These are phyloP conservation scores for Botryosphaeria dothidea DNA, from an alignment of 2,329 filamentous ascomycete genomes.

Conservation along the genomic window DNA sequence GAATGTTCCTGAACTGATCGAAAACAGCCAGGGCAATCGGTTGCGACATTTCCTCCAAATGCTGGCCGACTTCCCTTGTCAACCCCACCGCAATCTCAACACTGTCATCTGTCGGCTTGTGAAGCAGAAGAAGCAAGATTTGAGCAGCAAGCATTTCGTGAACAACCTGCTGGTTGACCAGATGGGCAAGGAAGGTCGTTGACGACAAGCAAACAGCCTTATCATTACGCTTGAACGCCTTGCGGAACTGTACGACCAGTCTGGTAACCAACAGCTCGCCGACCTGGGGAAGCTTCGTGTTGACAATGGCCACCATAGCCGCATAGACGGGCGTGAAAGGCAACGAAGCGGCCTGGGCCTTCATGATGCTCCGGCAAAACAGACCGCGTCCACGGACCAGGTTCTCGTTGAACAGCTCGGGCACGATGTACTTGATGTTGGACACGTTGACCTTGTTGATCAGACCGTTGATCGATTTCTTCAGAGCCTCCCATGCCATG, in stretches of 20 bases:
- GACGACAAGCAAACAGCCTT: conserved; percentile 92
- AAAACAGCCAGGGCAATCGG: conserved; percentile 88
- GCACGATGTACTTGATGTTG: conserved; percentile 97
- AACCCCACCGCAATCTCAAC: conserved; percentile 96
- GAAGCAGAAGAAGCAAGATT: conserved; percentile 84
- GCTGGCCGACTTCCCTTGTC: conserved; percentile 89
- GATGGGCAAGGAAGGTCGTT: conserved; percentile 90
- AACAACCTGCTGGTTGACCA: conserved; percentile 94
- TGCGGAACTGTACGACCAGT: conserved; percentile 88
- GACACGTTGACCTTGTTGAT: conserved; percentile 99
- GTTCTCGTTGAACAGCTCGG: conserved; percentile 94
- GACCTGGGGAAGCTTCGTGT: conserved; percentile 93
- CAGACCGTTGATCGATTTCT: conserved; percentile 97
- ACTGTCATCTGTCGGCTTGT: conserved; percentile 95
- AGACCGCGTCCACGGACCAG: conserved; percentile 85
- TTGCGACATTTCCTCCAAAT: conserved; percentile 92
- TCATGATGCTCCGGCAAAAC: conserved; percentile 97
- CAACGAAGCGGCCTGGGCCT: conserved; percentile 92
- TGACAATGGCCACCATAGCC: conserved; percentile 93
- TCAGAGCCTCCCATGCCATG: conserved; percentile 98
- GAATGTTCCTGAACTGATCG: conserved; percentile 90
- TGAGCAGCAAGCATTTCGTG: conserved; percentile 93
- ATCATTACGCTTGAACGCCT: conserved; percentile 94
- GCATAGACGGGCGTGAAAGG: conserved; percentile 97
- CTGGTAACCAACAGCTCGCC: conserved; percentile 86